Conservation (phyloP, 2,329 filamentous ascomycete species). For the Fusarium coffeatum region DNA sequence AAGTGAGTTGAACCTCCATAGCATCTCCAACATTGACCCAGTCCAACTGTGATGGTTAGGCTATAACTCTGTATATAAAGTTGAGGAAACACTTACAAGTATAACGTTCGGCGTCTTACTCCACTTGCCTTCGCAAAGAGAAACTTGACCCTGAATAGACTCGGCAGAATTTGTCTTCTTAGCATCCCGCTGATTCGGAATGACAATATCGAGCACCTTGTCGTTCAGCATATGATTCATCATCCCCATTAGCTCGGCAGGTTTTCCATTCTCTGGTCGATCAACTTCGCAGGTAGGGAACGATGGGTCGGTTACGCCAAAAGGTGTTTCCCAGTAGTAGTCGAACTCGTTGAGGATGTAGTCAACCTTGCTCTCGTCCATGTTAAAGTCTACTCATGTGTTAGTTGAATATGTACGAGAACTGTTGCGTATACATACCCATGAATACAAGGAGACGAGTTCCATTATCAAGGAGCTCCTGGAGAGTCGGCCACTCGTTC, state of each 20-base stretch:
- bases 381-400: constrained; percentile 65
- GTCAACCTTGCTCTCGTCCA: constrained; percentile 61
- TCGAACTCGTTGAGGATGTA: constrained; percentile 74
- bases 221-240: constrained; percentile 49
- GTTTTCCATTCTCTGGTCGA: constrained; percentile 60
- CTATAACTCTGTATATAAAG: not conserved
- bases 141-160: constrained; percentile 45
- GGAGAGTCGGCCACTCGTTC: constrained; percentile 76
- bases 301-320: constrained; percentile 67
- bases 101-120: constrained; percentile 45
- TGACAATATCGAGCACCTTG: constrained; percentile 43
- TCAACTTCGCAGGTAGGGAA: constrained; percentile 75
- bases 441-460: constrained; percentile 78
- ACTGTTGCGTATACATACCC: constrained; percentile 55
- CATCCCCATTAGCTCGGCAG: constrained; percentile 44
- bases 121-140: constrained; percentile 40
- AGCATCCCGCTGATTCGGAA: constrained; percentile 50
- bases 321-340: constrained; percentile 79
- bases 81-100: constrained; percentile 41
- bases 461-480: constrained; percentile 69
- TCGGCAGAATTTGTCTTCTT: constrained; percentile 51
- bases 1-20: constrained; percentile 51
- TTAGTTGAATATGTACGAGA: constrained; percentile 25
- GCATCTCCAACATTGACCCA: constrained; percentile 57
- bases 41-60: constrained; percentile 52